Percentiles rank a stretch among this genome's conserved stretches.
phyloP scores from a whole-genome alignment of 2,329 filamentous ascomycete species.

The Nannizziopsis barbatae region DNA sequence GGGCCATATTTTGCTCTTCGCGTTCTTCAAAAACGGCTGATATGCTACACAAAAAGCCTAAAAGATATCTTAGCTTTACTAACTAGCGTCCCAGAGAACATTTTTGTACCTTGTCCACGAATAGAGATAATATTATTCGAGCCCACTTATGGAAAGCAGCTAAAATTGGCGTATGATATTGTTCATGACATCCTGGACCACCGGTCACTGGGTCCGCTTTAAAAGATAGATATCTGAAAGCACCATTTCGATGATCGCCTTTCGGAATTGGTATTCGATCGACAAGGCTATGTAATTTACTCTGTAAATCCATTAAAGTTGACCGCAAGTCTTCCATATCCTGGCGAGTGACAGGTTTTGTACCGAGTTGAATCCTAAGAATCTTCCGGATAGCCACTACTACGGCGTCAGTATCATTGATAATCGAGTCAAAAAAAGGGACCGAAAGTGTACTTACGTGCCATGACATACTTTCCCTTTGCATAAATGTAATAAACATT shows the following conservation, averaged over 20 bases:
- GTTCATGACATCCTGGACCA: conserved; percentile 30
- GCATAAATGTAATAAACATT: conserved; percentile 36
- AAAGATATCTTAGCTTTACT: conserved; percentile 11
- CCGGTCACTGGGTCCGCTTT: conserved; percentile 29
- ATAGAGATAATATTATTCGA: conserved; percentile 34
- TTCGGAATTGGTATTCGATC: conserved; percentile 30
- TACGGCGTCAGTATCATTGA: not conserved
- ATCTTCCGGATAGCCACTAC: conserved; percentile 35
- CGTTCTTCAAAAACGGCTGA: conserved; percentile 40
- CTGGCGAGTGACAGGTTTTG: conserved; percentile 31
- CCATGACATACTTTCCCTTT: conserved; percentile 37
- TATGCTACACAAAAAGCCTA: conserved; percentile 40
- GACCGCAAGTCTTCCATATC: conserved; percentile 37
- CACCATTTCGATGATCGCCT: not conserved
- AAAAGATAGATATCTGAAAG: conserved; percentile 19
- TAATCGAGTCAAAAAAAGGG: not conserved
- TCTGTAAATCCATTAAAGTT: conserved; percentile 33
- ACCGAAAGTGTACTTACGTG: conserved; percentile 25
- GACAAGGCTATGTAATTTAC: conserved; percentile 35
- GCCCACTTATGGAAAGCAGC: conserved; percentile 40
- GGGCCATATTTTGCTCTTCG: conserved; percentile 38
- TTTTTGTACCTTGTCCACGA: conserved; percentile 33
- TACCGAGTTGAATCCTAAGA: conserved; percentile 37
- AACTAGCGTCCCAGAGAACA: not conserved
- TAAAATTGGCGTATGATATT: conserved; percentile 35